A percentile compares a stretch with the other conserved stretches of the same genome.
Evolutionary conservation across 176 grass and related monocot species (phyloP).

Genomic region (Avena sativa): DNA sequence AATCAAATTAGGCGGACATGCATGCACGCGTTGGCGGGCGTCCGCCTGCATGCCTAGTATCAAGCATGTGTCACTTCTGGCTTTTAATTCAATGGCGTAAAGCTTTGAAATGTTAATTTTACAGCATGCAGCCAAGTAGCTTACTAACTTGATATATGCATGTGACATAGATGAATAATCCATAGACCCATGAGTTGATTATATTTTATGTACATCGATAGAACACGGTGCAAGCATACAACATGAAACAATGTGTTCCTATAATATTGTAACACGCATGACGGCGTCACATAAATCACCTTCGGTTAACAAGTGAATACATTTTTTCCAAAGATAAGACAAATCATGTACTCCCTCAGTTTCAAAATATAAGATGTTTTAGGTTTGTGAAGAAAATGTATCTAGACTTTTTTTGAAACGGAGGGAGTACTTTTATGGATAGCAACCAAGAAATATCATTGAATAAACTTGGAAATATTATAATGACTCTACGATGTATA

Average conservation of each 20-base stretch:
- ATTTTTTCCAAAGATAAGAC: slow-evolving; percentile 21
- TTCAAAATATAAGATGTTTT: too few species aligned
- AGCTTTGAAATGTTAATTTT: slow-evolving; percentile 19
- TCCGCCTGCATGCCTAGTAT: background rate
- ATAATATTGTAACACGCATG: background rate
- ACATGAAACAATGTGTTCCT: background rate
- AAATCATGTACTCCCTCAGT: background rate
- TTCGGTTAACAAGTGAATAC: background rate
- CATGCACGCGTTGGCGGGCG: too few species aligned
- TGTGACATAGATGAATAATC: slow-evolving; percentile 34
- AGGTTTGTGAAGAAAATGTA: too few species aligned
- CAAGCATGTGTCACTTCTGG: background rate
- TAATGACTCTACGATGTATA: background rate
- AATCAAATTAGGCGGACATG: too few species aligned
- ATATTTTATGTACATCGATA: background rate
- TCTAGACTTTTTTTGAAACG: too few species aligned
- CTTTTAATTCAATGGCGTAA: background rate
- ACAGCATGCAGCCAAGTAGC: slow-evolving; percentile 17
- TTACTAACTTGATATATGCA: background rate
- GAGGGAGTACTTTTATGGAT: background rate
- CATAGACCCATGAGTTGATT: slow-evolving; percentile 1
- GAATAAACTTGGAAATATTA: background rate
- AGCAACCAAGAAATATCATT: background rate
- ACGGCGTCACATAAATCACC: background rate
- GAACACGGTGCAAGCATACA: slow-evolving; percentile 6